phyloP scores from a whole-genome alignment of 495 filamentous ascomycete genomes.

The Evernia prunastri region DNA sequence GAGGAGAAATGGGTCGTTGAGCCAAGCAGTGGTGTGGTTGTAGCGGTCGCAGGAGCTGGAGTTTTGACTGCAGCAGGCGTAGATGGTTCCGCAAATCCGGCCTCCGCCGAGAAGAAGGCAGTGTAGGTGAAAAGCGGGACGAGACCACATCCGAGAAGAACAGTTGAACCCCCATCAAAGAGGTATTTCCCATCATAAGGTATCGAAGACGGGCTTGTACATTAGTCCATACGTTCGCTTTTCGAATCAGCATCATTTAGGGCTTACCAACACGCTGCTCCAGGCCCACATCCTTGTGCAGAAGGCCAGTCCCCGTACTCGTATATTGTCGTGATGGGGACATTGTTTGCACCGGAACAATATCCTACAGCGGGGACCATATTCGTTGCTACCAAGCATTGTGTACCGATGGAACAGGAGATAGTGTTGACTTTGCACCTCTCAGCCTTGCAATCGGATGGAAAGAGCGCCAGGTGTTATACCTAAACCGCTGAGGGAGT shows the following conservation, averaged over 20 bases:
- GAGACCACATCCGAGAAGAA: background rate
- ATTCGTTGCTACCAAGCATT: background rate
- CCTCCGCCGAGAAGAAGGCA: background rate
- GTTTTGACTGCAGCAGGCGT: background rate
- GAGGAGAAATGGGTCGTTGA: background rate
- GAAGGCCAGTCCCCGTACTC: background rate
- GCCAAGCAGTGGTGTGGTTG: background rate
- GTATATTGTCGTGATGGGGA: conserved; percentile 8
- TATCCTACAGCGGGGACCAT: background rate
- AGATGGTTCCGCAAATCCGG: background rate
- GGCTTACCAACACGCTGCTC: conserved; percentile 5
- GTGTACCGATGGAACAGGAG: conserved; percentile 2
- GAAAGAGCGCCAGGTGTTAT: background rate
- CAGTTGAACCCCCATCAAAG: background rate
- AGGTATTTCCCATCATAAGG: background rate
- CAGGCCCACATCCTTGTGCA: conserved; percentile 7
- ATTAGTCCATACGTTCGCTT: background rate
- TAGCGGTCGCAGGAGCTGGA: background rate
- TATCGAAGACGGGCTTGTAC: background rate
- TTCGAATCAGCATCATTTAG: background rate
- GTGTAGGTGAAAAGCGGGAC: background rate
- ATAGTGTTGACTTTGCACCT: conserved; percentile 1
- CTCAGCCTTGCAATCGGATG: background rate
- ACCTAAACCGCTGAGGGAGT: background rate
- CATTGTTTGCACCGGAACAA: background rate